These are phyloP conservation scores for Paradendryphiella salina DNA, from an alignment of 2,329 filamentous ascomycete genomes.

Conservation along the genomic window DNA sequence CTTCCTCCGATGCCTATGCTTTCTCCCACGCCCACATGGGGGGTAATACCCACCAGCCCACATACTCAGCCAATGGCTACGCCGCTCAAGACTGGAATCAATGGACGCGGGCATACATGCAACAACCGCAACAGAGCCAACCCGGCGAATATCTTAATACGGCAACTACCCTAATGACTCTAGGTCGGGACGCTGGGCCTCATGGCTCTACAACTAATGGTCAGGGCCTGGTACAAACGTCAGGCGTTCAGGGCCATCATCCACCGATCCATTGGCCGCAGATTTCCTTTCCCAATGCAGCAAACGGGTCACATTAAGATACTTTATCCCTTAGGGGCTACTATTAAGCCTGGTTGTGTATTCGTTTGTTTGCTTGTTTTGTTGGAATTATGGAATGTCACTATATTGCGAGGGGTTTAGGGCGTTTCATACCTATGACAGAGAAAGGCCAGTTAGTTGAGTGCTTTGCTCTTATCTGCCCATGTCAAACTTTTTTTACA, in stretches of 20 bases:
- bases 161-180: conserved; percentile 46
- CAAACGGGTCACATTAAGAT: conserved; percentile 14
- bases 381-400: too few species aligned
- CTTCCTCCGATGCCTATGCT: conserved; percentile 27
- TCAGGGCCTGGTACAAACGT: conserved; percentile 25
- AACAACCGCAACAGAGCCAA: conserved; percentile 26
- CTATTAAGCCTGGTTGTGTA: too few species aligned
- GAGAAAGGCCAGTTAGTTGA: too few species aligned
- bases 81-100: conserved; percentile 33
- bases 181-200: conserved; percentile 36
- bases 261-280: conserved; percentile 38
- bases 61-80: conserved; percentile 31
- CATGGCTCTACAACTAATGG: conserved; percentile 26
- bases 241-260: conserved; percentile 26
- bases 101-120: conserved; percentile 42
- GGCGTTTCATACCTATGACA: too few species aligned
- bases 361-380: too few species aligned
- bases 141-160: conserved; percentile 45
- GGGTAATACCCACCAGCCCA: conserved; percentile 21
- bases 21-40: conserved; percentile 31
- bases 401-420: too few species aligned
- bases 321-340: background rate
- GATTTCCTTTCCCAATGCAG: conserved; percentile 29
- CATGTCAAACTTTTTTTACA: too few species aligned
- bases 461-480: too few species aligned